These are phyloP conservation scores for Agrostemma githago DNA, from an alignment of 148 eudicot genomes.

Conservation along the genomic window DNA sequence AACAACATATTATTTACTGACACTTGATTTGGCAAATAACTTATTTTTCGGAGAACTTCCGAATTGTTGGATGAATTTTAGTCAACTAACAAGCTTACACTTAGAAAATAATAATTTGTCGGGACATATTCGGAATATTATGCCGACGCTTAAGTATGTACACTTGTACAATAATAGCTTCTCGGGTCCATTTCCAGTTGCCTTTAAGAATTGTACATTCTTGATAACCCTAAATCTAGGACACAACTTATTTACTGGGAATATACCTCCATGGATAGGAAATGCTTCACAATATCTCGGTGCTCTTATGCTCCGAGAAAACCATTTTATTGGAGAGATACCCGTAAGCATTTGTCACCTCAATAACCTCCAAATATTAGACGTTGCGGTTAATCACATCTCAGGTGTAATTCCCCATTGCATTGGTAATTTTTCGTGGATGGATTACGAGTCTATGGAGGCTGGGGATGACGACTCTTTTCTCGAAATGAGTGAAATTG, in stretches of 20 bases:
- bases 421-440: background rate
- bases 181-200: no score
- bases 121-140: background rate
- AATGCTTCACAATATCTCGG: background rate
- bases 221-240: conserved; percentile 13
- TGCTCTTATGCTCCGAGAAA: conserved; percentile 11
- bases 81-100: background rate
- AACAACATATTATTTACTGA: background rate
- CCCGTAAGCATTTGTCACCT: conserved; percentile 18
- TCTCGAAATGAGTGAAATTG: no score
- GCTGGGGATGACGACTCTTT: no score
- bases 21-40: conserved; percentile 20
- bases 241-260: background rate
- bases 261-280: conserved; percentile 8
- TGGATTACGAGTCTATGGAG: no score
- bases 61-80: conserved; percentile 17
- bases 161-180: conserved; percentile 16
- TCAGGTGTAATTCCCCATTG: conserved; percentile 11
- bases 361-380: conserved; percentile 8
- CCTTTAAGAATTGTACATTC: no score
- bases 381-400: conserved; percentile 6
- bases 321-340: conserved; percentile 5
- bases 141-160: background rate
- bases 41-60: conserved; percentile 15
- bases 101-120: conserved; percentile 5